Evolutionary conservation across 805 yeast genomes (phyloP), one percentile per base, ranked within the genome.

Genomic region (Pichia insulana): DNA sequence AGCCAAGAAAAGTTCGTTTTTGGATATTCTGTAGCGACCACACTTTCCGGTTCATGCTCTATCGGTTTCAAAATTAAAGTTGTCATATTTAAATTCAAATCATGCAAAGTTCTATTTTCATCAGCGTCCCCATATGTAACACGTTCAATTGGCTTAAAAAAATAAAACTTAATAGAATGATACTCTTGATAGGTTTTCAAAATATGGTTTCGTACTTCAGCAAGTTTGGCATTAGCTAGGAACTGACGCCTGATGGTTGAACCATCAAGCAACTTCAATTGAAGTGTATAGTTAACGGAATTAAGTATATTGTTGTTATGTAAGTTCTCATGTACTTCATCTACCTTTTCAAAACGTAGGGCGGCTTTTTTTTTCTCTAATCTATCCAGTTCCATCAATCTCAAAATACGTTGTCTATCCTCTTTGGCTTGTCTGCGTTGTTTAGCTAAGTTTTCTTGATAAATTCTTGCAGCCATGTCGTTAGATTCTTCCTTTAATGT

Each of bases 11-110:
- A 48, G 2, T 54, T 43, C 5, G 57, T 50, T 1, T 39, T 32
- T 3, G 34, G 18, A 12, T 34, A 33, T 9, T 37, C 38, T 15
- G 42, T 38, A 3, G 50, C 49, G 9, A 37, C 26, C n/a, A 42
- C 40, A n/a, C 42, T 31, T 19, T 51, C 37, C 12, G 16, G 20
- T 31, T 50, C 52, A 12, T 57, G 58, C 39, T 61, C 64, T 3
- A 57, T 34, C 4, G 92, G 89, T 54, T 83, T 83, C 49, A 88
- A 64, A 19, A 85, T 78, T 37, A 88, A 59, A 0, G 83, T 85
- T 10, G 94, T 80, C 44, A 94, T 68, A 13, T 74, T 69, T 40
- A 88, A 63, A 18, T 76, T 78, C 42, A 88, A 64, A 3, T 67
- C 71, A 20, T 56, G 57, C 31, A 88, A 63, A 3, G 77, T 62